Evolutionary conservation across 2,329 filamentous ascomycete species (phyloP).

Genomic region (Sarocladiaceae sp.): DNA sequence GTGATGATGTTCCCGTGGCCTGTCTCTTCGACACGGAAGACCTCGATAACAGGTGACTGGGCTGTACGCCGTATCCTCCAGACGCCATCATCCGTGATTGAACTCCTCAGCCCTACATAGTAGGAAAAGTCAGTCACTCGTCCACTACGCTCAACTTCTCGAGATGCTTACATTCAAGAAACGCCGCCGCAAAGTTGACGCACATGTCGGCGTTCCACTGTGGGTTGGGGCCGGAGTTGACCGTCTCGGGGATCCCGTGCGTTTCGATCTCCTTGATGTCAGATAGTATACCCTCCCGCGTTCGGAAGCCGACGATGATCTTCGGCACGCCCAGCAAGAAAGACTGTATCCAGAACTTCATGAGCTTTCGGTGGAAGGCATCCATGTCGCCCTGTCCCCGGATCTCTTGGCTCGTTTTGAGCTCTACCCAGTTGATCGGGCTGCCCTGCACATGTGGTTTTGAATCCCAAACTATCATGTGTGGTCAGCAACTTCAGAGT

Average conservation of each 20-base stretch:
- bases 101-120: slow-evolving; percentile 52
- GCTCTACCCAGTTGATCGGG: slow-evolving; percentile 87
- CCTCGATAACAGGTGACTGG: slow-evolving; percentile 60
- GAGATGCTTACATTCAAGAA: slow-evolving; percentile 63
- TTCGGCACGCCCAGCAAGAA: slow-evolving; percentile 90
- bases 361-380: slow-evolving; percentile 80
- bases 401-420: slow-evolving; percentile 82
- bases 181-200: slow-evolving; percentile 78
- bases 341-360: slow-evolving; percentile 96
- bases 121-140: not conserved
- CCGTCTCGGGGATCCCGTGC: slow-evolving; percentile 67
- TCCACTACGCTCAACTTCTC: not conserved
- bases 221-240: slow-evolving; percentile 57
- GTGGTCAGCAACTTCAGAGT: slow-evolving; percentile 6
- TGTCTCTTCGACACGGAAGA: slow-evolving; percentile 65
- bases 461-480: slow-evolving; percentile 65
- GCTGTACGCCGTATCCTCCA: slow-evolving; percentile 71
- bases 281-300: slow-evolving; percentile 61
- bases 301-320: slow-evolving; percentile 85
- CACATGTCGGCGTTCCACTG: slow-evolving; percentile 91
- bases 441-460: slow-evolving; percentile 61
- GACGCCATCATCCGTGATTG: slow-evolving; percentile 63
- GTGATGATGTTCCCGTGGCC: slow-evolving; percentile 73
- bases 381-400: slow-evolving; percentile 59
- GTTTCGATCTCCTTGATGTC: slow-evolving; percentile 76